phyloP scores from a whole-genome alignment of 768 basidiomycete species.

The Lentinula detonsa region DNA sequence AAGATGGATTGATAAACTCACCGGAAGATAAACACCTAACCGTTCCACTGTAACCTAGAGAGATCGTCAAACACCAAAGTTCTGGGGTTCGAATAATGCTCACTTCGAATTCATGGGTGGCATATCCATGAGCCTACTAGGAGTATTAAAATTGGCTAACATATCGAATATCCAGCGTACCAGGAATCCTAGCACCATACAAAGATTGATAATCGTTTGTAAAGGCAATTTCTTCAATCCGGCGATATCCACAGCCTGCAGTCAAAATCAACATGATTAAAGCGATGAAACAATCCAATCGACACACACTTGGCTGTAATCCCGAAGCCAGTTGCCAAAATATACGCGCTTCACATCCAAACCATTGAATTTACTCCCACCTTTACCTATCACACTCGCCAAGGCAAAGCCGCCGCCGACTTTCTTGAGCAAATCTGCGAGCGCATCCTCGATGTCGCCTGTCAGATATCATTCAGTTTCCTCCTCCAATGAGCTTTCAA shows the following conservation, averaged over 20 bases:
- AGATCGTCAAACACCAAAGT: not conserved
- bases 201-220: constrained; percentile 81
- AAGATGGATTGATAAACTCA: constrained; percentile 23
- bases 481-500: not conserved
- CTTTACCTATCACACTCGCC: constrained; percentile 47
- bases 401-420: constrained; percentile 54
- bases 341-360: constrained; percentile 59
- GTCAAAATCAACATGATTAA: not conserved
- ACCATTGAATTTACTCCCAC: constrained; percentile 65
- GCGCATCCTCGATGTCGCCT: constrained; percentile 38
- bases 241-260: constrained; percentile 78
- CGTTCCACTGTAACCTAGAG: constrained; percentile 63
- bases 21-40: constrained; percentile 81
- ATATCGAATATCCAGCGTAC: constrained; percentile 28
- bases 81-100: not conserved
- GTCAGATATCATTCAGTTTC: not conserved
- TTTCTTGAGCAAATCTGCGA: constrained; percentile 55
- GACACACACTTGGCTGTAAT: constrained; percentile 65
- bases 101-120: constrained; percentile 71
- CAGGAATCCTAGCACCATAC: constrained; percentile 89
- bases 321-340: constrained; percentile 77
- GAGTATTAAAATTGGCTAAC: not conserved
- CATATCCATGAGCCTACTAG: constrained; percentile 68
- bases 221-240: constrained; percentile 66
- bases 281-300: not conserved